Percentiles rank a stretch among this genome's conserved stretches.
These are phyloP conservation scores for Calamus simplicifolius DNA, from an alignment of 176 grass and related monocot genomes.

Conservation along the genomic window DNA sequence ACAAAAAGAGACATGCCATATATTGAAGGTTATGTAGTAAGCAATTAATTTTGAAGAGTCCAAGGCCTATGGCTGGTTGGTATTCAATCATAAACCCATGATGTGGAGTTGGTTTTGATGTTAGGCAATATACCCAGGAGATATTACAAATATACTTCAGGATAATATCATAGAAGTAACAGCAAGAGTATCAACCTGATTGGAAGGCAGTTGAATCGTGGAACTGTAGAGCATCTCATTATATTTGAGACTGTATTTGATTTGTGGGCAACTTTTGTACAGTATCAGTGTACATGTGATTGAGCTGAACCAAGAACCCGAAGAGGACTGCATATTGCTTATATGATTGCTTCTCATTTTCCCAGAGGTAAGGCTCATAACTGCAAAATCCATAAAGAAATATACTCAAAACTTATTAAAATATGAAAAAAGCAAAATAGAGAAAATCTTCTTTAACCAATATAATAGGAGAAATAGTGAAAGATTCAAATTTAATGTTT, in stretches of 20 bases:
- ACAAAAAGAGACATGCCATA: too few relatives aligned
- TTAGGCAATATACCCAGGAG: too few relatives aligned
- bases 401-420: slow-evolving; percentile 8
- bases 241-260: slow-evolving; percentile 96
- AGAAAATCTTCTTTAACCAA: neutral
- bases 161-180: neutral
- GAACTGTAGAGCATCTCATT: slow-evolving; percentile 86
- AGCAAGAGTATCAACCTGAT: slow-evolving; percentile 62
- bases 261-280: slow-evolving; percentile 83
- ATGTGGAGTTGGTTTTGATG: too few relatives aligned
- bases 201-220: slow-evolving; percentile 97
- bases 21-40: too few relatives aligned
- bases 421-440: neutral
- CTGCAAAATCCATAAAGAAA: slow-evolving; percentile 41
- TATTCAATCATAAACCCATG: too few relatives aligned
- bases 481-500: too few relatives aligned
- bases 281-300: slow-evolving; percentile 75
- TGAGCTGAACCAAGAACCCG: slow-evolving; percentile 94
- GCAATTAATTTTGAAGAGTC: too few relatives aligned
- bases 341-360: slow-evolving; percentile 99
- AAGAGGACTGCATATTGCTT: slow-evolving; percentile 91
- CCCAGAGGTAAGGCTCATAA: slow-evolving; percentile 95
- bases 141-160: too few relatives aligned
- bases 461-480: too few relatives aligned
- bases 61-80: too few relatives aligned